A percentile compares a stretch with the other conserved stretches of the same genome.
phyloP scores from a whole-genome alignment of 805 yeast species.

The Yarrowia keelungensis region DNA sequence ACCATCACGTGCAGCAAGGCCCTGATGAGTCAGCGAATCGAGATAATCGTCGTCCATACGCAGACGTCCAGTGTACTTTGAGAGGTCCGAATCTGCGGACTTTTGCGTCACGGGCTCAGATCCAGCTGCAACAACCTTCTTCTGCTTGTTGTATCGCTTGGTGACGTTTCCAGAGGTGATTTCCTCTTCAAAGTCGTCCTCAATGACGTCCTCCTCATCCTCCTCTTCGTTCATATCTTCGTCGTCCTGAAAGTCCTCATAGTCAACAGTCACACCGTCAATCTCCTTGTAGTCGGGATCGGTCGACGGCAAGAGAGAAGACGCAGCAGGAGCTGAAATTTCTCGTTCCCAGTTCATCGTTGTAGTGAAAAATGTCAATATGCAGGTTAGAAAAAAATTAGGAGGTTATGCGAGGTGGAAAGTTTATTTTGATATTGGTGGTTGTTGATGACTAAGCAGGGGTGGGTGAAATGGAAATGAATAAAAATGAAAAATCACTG shows the following conservation, averaged over 20 bases:
- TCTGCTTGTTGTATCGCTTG: constrained; percentile 34
- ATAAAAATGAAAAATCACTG: no score
- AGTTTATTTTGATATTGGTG: neutral
- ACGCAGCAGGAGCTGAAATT: neutral
- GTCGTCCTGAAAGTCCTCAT: neutral
- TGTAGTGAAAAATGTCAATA: neutral
- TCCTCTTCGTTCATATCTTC: neutral
- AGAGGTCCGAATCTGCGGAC: constrained; percentile 33
- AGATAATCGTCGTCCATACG: constrained; percentile 44
- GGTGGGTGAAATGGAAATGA: no score
- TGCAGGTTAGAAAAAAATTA: neutral
- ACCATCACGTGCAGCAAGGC: constrained; percentile 30
- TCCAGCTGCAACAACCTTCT: constrained; percentile 1
- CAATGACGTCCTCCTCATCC: neutral
- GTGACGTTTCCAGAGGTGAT: constrained; percentile 26
- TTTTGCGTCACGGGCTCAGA: neutral
- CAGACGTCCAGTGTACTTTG: constrained; percentile 42
- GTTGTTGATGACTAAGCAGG: no score
- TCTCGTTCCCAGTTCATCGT: constrained; percentile 23
- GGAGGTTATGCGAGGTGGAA: neutral
- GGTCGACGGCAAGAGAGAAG: constrained; percentile 13
- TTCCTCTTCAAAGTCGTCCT: constrained; percentile 21
- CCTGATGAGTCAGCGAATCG: constrained; percentile 38
- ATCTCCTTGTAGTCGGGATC: constrained; percentile 7
- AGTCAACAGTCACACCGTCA: constrained; percentile 32